Evolutionary conservation across 2,329 filamentous ascomycete genomes (phyloP).

Genomic region (Penicillium sp.): DNA sequence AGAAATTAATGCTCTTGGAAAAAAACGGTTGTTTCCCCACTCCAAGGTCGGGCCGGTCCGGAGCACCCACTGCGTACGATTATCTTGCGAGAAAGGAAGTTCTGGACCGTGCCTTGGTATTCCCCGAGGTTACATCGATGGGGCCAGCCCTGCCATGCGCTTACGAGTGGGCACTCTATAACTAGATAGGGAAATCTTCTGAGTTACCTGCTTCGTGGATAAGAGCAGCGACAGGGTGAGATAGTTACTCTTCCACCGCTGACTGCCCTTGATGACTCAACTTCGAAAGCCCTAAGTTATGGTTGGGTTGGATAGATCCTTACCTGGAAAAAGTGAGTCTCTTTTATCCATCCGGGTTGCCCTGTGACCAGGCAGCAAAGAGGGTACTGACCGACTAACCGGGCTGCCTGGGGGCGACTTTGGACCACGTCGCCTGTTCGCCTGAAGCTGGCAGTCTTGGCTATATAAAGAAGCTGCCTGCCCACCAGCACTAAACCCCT

Average conservation of each 20-base stretch:
- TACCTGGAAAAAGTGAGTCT: conserved; percentile 15
- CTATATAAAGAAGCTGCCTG: conserved; percentile 20
- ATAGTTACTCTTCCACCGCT: background rate
- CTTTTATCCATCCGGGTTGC: conserved; percentile 17
- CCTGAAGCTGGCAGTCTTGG: background rate
- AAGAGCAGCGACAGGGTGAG: conserved; percentile 4
- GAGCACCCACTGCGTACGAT: conserved; percentile 3
- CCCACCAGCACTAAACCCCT: background rate
- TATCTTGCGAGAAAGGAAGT: background rate
- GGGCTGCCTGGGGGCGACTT: conserved; percentile 16
- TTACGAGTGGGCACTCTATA: conserved; percentile 1
- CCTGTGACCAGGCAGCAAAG: conserved; percentile 21
- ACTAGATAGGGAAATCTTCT: background rate
- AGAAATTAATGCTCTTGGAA: no score
- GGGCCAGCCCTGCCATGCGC: conserved; percentile 1
- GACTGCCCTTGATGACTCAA: background rate
- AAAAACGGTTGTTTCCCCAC: background rate
- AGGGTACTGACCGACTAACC: conserved; percentile 17
- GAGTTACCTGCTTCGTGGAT: conserved; percentile 4
- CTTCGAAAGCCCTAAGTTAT: conserved; percentile 7
- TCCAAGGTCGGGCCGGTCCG: background rate
- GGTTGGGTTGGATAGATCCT: conserved; percentile 12
- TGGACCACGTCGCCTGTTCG: conserved; percentile 22
- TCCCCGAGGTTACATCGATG: conserved; percentile 8
- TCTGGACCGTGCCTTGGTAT: background rate